phyloP scores from a whole-genome alignment of 23 red algal species.

The Gracilaria domingensis region DNA sequence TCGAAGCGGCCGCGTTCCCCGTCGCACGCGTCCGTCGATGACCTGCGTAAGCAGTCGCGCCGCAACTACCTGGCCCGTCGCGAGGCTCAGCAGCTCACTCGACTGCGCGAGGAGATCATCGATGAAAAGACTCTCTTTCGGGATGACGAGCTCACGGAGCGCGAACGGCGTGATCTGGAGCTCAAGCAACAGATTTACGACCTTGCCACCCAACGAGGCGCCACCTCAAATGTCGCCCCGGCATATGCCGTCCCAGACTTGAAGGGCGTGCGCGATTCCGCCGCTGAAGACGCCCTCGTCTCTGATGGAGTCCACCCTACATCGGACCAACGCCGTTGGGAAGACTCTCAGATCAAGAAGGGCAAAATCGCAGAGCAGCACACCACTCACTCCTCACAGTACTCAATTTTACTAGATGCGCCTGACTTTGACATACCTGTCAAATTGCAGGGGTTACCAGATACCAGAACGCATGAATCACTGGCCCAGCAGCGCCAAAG shows the following conservation, averaged over 20 bases:
- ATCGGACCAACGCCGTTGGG: constrained; percentile 68
- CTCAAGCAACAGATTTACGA: constrained; percentile 80
- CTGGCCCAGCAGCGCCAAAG: constrained; percentile 3
- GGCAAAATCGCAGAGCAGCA: not conserved
- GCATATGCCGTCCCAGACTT: constrained; percentile 20
- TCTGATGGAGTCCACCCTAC: constrained; percentile 21
- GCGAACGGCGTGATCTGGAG: constrained; percentile 62
- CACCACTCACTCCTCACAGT: not conserved
- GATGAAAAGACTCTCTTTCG: constrained; percentile 81
- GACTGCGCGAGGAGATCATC: constrained; percentile 66
- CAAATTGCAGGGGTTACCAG: constrained; percentile 2
- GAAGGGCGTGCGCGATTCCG: constrained; percentile 33
- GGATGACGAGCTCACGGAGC: constrained; percentile 69
- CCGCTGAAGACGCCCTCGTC: not conserved
- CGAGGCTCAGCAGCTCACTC: constrained; percentile 66
- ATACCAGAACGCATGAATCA: not conserved
- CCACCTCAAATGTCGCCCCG: constrained; percentile 33
- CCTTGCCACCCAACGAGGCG: constrained; percentile 65
- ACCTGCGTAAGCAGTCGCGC: constrained; percentile 64
- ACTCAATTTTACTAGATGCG: constrained; percentile 25
- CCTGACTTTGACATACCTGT: constrained; percentile 8
- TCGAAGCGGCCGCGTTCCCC: constrained; percentile 17
- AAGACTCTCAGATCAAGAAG: constrained; percentile 69
- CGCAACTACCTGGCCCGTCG: constrained; percentile 72
- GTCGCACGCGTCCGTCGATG: constrained; percentile 5